Evolutionary conservation across 345 rosid species (phyloP).

Genomic region (Populus euphratica): DNA sequence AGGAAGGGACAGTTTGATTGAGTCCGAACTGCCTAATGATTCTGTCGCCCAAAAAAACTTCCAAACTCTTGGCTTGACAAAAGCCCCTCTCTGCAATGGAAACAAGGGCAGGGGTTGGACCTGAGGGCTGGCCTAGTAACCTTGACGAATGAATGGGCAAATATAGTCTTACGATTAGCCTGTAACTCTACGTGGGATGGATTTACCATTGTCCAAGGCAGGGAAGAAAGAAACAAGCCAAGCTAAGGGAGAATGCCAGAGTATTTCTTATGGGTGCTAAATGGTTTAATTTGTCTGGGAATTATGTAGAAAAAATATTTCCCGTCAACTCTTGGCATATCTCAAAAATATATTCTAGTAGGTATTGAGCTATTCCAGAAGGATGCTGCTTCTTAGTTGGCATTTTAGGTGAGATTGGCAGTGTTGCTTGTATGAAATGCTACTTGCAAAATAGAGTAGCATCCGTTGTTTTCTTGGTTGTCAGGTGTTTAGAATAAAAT

Average conservation of each 20-base stretch:
- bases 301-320: not conserved
- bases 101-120: too few species aligned
- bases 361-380: not conserved
- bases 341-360: not conserved
- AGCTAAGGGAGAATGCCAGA: not conserved
- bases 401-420: not conserved
- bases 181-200: too few species aligned
- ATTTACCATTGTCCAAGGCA: too few species aligned
- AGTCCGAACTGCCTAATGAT: too few species aligned
- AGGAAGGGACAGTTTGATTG: too few species aligned
- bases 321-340: not conserved
- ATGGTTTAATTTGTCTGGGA: not conserved
- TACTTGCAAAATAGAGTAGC: not conserved
- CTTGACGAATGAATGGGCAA: too few species aligned
- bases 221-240: too few species aligned
- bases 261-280: not conserved
- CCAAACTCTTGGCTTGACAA: too few species aligned
- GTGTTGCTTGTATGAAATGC: not conserved
- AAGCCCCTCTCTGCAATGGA: too few species aligned
- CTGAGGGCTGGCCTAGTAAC: too few species aligned
- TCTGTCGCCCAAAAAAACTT: too few species aligned
- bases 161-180: too few species aligned
- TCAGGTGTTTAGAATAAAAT: not conserved
- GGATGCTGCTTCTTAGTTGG: not conserved
- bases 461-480: not conserved